Base-by-base conservation (phyloP, 75 land plant genomes). In the Cunninghamia lanceolata region DNA sequence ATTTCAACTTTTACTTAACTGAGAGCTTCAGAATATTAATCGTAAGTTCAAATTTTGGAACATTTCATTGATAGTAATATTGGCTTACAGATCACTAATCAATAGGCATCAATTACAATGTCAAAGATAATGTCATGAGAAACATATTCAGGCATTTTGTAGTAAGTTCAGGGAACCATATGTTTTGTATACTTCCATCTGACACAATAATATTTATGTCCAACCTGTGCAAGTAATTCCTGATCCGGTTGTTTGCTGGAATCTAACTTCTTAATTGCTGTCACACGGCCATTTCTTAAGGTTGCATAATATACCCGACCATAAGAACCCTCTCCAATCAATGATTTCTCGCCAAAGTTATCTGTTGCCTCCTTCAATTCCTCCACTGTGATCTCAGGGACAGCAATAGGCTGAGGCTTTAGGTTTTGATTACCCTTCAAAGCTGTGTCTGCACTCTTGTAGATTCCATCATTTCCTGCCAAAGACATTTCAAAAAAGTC, bases 261-360 rank as follows among this genome's bases (percentile, higher is more conserved):
- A 89, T 96, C 98, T 83, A 96, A 85, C 85, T 95, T 96, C 80
- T 96, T 96, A 30, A 96, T 90, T 30, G 96, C 98, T n/a, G 94
- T 90, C 68, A 91, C 89, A 36, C 82, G 88, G 28, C 93, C 96
- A 92, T 85, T 91, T 87, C 85, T 97, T 21, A 96, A 89, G 47
- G 88, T 85, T 1, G 95, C 98, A 90, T 88, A 85, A 53, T 95
- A 96, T 28, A 96, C 98, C 79, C 95, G 89, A 19, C 95, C 98
- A 90, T 95, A 96, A 21, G 98, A 96, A 35, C 98, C 98, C 82
- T 96, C 98, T 76, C 98, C 98, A 84, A 96, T 95, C 88, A 96
- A 83, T 42, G 94, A 39, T 21, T 89, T 92, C 30, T 91, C 82
- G 8, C 93, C 93, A 85, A 96, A 96, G 82, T 94, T 95, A 34